phyloP scores from a whole-genome alignment of 371 early-diverging fungal genomes.

The Mucor indicus region DNA sequence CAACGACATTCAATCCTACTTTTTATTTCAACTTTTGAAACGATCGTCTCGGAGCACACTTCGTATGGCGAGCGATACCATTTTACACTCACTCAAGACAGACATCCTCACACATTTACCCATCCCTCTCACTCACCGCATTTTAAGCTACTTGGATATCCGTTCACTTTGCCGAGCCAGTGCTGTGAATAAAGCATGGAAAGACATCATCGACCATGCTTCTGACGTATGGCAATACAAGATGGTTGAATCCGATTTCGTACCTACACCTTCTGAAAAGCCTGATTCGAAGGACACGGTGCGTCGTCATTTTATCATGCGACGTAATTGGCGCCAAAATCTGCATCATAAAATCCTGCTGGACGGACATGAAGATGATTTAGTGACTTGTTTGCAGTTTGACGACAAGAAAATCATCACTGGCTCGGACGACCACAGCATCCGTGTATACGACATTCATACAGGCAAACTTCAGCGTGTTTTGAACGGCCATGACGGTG shows the following conservation, averaged over 20 bases:
- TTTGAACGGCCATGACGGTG: conserved; percentile 94
- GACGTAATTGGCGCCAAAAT: conserved; percentile 83
- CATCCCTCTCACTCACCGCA: conserved; percentile 65
- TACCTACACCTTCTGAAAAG: conserved; percentile 6
- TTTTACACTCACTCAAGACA: conserved; percentile 79
- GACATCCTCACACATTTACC: conserved; percentile 86
- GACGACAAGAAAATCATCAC: conserved; percentile 90
- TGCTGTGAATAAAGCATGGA: conserved; percentile 78
- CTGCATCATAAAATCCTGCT: conserved; percentile 70
- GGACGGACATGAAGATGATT: conserved; percentile 73
- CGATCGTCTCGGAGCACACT: conserved; percentile 56
- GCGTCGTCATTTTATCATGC: conserved; percentile 72
- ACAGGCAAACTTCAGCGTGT: conserved; percentile 69
- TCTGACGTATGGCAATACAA: conserved; percentile 58
- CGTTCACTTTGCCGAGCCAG: conserved; percentile 78
- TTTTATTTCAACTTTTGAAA: conserved; percentile 42
- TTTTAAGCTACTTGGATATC: conserved; percentile 80
- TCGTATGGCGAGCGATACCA: conserved; percentile 78
- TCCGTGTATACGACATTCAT: conserved; percentile 83
- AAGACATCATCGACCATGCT: conserved; percentile 73
- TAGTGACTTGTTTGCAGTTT: conserved; percentile 95
- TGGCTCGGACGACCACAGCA: conserved; percentile 87
- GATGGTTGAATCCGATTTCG: conserved; percentile 51
- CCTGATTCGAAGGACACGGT: conserved; percentile 70
- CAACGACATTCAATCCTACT: conserved; percentile 27